phyloP scores from a whole-genome alignment of 2,329 filamentous ascomycete species.

The Colletotrichum tofieldiae region DNA sequence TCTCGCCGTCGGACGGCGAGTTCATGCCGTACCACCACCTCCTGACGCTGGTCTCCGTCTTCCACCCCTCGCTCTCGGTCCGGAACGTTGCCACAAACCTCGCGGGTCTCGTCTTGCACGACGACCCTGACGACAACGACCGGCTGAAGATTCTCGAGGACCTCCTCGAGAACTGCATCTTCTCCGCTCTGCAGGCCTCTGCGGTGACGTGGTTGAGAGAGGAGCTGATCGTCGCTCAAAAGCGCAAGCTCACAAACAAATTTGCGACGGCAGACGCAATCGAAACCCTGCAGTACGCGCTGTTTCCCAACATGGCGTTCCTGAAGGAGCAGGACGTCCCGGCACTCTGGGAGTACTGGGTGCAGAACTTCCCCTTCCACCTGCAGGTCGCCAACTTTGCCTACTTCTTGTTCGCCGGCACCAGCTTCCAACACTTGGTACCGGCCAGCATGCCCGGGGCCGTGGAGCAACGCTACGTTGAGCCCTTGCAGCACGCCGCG shows the following conservation, averaged over 20 bases:
- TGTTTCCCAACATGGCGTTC: conserved; percentile 71
- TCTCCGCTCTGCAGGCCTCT: conserved; percentile 73
- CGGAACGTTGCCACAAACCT: conserved; percentile 70
- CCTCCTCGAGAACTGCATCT: conserved; percentile 76
- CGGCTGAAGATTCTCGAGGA: conserved; percentile 75
- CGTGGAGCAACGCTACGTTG: conserved; percentile 72
- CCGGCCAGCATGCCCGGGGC: conserved; percentile 71
- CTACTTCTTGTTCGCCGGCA: conserved; percentile 67
- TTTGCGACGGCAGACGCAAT: conserved; percentile 71
- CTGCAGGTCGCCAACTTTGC: conserved; percentile 75
- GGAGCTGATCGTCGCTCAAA: conserved; percentile 68
- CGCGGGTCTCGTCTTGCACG: conserved; percentile 69
- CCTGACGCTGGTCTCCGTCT: conserved; percentile 70
- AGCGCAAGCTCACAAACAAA: conserved; percentile 48
- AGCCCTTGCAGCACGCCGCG: conserved; percentile 65
- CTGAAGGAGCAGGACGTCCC: conserved; percentile 60
- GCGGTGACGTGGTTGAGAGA: conserved; percentile 76
- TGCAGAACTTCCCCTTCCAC: conserved; percentile 67
- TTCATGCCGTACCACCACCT: conserved; percentile 75
- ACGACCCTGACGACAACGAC: conserved; percentile 72
- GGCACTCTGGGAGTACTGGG: conserved; percentile 65
- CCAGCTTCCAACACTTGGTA: conserved; percentile 63
- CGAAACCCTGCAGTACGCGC: conserved; percentile 72
- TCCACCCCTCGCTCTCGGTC: conserved; percentile 68
- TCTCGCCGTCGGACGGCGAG: conserved; percentile 56